phyloP scores from a whole-genome alignment of 352 stramenopile species.

The Globisporangium canariense region DNA sequence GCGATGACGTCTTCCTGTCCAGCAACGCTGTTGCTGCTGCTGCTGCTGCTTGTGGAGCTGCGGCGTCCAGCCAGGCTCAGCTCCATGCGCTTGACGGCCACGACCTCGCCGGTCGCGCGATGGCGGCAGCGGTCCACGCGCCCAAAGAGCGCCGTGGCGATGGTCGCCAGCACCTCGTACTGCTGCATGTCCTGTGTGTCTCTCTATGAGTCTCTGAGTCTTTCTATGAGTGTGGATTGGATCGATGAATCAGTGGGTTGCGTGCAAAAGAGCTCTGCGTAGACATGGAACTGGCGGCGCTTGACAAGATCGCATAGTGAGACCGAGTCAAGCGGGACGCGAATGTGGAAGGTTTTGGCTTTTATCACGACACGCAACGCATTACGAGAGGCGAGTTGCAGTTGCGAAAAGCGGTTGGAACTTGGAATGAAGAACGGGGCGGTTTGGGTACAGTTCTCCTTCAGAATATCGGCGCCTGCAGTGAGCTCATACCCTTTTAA shows the following conservation, averaged over 20 bases:
- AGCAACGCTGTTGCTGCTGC: slow-evolving; percentile 16
- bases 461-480: background rate
- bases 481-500: background rate
- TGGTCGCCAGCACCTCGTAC: slow-evolving; percentile 59
- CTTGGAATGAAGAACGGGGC: too few species aligned
- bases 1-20: slow-evolving; percentile 72
- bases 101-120: slow-evolving; percentile 38
- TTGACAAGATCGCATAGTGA: too few species aligned
- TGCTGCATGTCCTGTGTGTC: slow-evolving; percentile 12
- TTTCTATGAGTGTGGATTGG: too few species aligned
- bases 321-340: too few species aligned
- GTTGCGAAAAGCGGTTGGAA: too few species aligned
- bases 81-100: slow-evolving; percentile 83
- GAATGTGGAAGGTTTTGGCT: too few species aligned
- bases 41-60: slow-evolving; percentile 23
- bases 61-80: slow-evolving; percentile 43
- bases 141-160: slow-evolving; percentile 72
- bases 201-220: too few species aligned
- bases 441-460: background rate
- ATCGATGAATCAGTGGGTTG: too few species aligned
- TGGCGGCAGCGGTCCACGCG: slow-evolving; percentile 65
- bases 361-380: too few species aligned
- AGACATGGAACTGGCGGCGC: too few species aligned
- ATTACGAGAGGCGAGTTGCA: too few species aligned
- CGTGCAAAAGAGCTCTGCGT: too few species aligned